Evolutionary conservation across 2,329 filamentous ascomycete species (phyloP).

Genomic region (Venturiaceae sp.): DNA sequence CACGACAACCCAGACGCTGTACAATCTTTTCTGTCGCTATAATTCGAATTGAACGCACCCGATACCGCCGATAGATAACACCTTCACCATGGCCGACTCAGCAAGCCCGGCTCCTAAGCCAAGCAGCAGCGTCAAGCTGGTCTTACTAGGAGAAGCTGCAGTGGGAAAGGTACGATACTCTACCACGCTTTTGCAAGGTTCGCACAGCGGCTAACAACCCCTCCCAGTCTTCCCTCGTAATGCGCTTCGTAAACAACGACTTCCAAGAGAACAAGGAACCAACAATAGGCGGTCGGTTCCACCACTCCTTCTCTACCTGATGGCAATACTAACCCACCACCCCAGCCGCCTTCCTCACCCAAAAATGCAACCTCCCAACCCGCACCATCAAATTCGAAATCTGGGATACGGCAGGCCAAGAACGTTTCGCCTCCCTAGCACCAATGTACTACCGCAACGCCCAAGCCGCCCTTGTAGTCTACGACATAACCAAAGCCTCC

Average conservation of each 20-base stretch:
- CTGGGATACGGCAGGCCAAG: constrained; percentile 97
- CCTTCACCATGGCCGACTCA: constrained; percentile 61
- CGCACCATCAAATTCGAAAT: constrained; percentile 65
- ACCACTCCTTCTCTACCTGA: not conserved
- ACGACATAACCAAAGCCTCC: constrained; percentile 94
- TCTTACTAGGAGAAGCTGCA: constrained; percentile 91
- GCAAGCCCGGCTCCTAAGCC: constrained; percentile 68
- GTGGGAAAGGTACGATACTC: constrained; percentile 76
- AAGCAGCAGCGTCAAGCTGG: constrained; percentile 99
- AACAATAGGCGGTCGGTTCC: constrained; percentile 79
- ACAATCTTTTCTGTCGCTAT: not conserved
- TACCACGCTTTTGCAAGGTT: not conserved
- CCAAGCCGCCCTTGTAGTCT: constrained; percentile 93
- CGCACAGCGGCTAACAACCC: constrained; percentile 9
- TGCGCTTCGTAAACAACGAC: constrained; percentile 98
- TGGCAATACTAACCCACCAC: not conserved
- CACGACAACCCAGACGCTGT: not conserved
- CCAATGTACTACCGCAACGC: constrained; percentile 99
- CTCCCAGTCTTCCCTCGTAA: constrained; percentile 79
- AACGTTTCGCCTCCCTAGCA: constrained; percentile 90
- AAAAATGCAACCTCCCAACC: constrained; percentile 93
- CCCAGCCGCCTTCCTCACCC: constrained; percentile 88
- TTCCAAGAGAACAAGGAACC: constrained; percentile 99
- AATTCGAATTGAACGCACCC: not conserved
- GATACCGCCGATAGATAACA: not conserved